A percentile compares a stretch with the other conserved stretches of the same genome.
These are phyloP conservation scores for Pugionium cornutum DNA, from an alignment of 345 rosid species.

Conservation along the genomic window DNA sequence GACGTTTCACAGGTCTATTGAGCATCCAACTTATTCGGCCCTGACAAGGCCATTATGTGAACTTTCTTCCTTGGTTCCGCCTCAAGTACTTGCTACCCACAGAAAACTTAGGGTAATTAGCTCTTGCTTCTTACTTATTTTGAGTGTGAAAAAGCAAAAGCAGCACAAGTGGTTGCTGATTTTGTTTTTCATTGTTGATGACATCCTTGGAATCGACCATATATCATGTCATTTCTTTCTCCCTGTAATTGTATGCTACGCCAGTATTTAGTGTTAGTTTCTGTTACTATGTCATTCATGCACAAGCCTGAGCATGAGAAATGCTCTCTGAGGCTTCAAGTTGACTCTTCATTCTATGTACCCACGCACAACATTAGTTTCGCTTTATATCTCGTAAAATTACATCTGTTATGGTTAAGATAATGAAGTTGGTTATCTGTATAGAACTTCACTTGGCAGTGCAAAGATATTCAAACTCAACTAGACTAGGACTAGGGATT, in stretches of 20 bases:
- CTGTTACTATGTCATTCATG: constrained; percentile 9
- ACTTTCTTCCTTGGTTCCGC: constrained; percentile 88
- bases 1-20: constrained; percentile 82
- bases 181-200: constrained; percentile 8
- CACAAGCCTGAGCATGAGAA: constrained; percentile 4
- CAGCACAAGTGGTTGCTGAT: constrained; percentile 2
- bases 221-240: constrained; percentile 20
- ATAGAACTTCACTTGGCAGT: too few species aligned
- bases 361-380: constrained; percentile 13
- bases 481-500: too few species aligned
- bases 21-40: constrained; percentile 96
- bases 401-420: not conserved
- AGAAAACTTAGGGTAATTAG: constrained; percentile 88
- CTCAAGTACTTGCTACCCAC: constrained; percentile 81
- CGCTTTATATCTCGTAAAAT: too few species aligned
- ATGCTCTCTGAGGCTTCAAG: constrained; percentile 2
- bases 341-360: constrained; percentile 6
- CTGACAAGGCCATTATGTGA: constrained; percentile 97
- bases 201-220: constrained; percentile 8
- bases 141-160: constrained; percentile 20
- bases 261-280: not conserved
- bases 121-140: constrained; percentile 24
- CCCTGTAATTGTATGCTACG: constrained; percentile 13
- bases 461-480: too few species aligned
- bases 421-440: not conserved